Percentiles rank a stretch among this genome's conserved stretches.
phyloP scores from a whole-genome alignment of 805 yeast genomes.

The Blastobotrys parvus region DNA sequence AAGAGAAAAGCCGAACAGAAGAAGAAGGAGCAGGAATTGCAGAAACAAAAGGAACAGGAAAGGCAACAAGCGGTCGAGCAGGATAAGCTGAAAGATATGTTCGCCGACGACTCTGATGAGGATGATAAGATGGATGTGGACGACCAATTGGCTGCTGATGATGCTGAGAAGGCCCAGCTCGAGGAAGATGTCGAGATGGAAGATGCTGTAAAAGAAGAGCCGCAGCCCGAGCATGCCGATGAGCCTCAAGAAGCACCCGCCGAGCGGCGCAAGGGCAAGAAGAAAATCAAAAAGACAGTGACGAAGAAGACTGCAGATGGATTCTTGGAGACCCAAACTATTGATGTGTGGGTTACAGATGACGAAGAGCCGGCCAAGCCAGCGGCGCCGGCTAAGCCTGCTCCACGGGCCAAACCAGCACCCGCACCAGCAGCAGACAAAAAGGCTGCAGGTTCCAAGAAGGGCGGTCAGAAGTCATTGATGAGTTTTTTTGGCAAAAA shows the following conservation, averaged over 20 bases:
- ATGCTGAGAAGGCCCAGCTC: constrained; percentile 6
- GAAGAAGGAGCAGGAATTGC: background rate
- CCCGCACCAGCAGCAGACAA: background rate
- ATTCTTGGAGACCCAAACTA: constrained; percentile 11
- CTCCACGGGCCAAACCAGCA: constrained; percentile 1
- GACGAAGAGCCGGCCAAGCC: constrained; percentile 10
- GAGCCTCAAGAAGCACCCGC: constrained; percentile 5
- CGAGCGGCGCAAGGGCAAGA: constrained; percentile 12
- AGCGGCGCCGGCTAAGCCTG: background rate
- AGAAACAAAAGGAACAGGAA: background rate
- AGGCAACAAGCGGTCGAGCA: background rate
- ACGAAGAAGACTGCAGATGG: constrained; percentile 6
- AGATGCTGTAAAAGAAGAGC: background rate
- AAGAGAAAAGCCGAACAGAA: background rate
- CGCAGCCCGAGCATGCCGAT: constrained; percentile 2
- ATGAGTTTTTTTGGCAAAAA: constrained; percentile 29
- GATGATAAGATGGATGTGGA: constrained; percentile 10
- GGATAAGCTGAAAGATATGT: background rate
- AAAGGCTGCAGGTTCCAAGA: constrained; percentile 8
- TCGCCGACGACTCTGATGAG: constrained; percentile 9
- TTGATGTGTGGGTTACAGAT: constrained; percentile 13
- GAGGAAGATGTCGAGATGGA: constrained; percentile 7
- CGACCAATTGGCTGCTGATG: constrained; percentile 1
- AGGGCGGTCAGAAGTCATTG: constrained; percentile 27
- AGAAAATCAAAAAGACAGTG: constrained; percentile 10